phyloP scores from a whole-genome alignment of 108 stramenopile genomes.

The Discostella stelligeroides region DNA sequence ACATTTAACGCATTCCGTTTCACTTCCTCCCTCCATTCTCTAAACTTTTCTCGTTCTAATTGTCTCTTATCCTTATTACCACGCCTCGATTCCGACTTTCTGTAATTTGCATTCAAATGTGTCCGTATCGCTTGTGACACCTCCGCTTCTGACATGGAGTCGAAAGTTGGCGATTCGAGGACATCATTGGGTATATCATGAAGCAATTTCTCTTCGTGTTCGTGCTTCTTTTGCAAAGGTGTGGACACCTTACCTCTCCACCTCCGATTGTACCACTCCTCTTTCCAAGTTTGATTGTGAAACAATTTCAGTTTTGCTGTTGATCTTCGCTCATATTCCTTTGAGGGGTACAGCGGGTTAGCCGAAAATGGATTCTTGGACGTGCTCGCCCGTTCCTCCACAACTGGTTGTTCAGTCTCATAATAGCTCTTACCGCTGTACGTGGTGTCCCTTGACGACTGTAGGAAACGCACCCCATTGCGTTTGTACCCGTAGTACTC shows the following conservation, averaged over 20 bases:
- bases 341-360: conserved; percentile 45
- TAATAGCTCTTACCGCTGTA: conserved; percentile 23
- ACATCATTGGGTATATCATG: conserved; percentile 43
- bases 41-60: conserved; percentile 23
- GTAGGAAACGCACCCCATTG: conserved; percentile 13
- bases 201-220: conserved; percentile 28
- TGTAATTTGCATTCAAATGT: conserved; percentile 52
- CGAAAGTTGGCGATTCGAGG: conserved; percentile 56
- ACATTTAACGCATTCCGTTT: conserved; percentile 28
- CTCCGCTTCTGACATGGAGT: conserved; percentile 66
- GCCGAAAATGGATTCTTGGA: conserved; percentile 59
- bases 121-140: conserved; percentile 60
- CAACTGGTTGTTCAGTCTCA: conserved; percentile 20
- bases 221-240: conserved; percentile 19
- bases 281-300: conserved; percentile 68
- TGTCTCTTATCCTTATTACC: conserved; percentile 36
- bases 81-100: conserved; percentile 46
- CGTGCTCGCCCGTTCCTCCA: conserved; percentile 28
- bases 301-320: conserved; percentile 53
- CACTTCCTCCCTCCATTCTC: conserved; percentile 30
- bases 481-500: conserved; percentile 40
- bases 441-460: conserved; percentile 11
- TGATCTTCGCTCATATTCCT: conserved; percentile 56
- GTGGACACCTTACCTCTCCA: conserved; percentile 57
- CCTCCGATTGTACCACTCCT: conserved; percentile 70